Conservation (phyloP, 306 rosid species). For the Fragaria ananassa region DNA sequence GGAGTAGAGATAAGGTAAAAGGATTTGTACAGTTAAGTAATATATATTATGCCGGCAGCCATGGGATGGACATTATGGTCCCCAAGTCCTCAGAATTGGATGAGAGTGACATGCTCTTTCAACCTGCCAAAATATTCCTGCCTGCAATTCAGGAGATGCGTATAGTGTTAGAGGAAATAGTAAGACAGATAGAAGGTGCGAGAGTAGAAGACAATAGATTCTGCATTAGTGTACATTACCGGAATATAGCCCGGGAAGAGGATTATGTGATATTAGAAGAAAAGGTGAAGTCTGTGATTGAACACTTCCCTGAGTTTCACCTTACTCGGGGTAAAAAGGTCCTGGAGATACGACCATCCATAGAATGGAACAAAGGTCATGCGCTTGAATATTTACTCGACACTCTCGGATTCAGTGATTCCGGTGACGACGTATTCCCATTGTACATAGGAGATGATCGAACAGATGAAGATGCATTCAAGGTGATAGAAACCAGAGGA, state of each 20-base stretch:
- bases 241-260: slow-evolving; percentile 60
- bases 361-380: slow-evolving; percentile 95
- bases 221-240: slow-evolving; percentile 78
- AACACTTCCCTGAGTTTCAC: slow-evolving; percentile 52
- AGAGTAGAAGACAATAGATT: slow-evolving; percentile 74
- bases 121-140: slow-evolving; percentile 79
- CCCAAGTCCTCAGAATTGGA: slow-evolving; percentile 33
- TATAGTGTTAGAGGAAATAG: slow-evolving; percentile 39
- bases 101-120: slow-evolving; percentile 58
- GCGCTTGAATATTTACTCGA: slow-evolving; percentile 78
- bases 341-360: slow-evolving; percentile 82
- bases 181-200: slow-evolving; percentile 56
- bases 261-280: slow-evolving; percentile 58
- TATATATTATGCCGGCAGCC: slow-evolving; percentile 93
- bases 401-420: slow-evolving; percentile 54
- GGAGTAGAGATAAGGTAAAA: slow-evolving; percentile 94
- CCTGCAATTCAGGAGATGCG: slow-evolving; percentile 75
- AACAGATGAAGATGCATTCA: slow-evolving; percentile 91
- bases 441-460: slow-evolving; percentile 85
- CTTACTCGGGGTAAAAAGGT: slow-evolving; percentile 79
- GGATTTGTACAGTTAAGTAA: slow-evolving; percentile 67
- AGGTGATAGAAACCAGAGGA: slow-evolving; percentile 63
- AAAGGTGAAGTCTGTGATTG: slow-evolving; percentile 60
- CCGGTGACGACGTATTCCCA: slow-evolving; percentile 60
- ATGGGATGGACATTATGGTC: slow-evolving; percentile 93